These are phyloP conservation scores for Globisporangium perplexum DNA, from an alignment of 352 stramenopile genomes.

Conservation along the genomic window DNA sequence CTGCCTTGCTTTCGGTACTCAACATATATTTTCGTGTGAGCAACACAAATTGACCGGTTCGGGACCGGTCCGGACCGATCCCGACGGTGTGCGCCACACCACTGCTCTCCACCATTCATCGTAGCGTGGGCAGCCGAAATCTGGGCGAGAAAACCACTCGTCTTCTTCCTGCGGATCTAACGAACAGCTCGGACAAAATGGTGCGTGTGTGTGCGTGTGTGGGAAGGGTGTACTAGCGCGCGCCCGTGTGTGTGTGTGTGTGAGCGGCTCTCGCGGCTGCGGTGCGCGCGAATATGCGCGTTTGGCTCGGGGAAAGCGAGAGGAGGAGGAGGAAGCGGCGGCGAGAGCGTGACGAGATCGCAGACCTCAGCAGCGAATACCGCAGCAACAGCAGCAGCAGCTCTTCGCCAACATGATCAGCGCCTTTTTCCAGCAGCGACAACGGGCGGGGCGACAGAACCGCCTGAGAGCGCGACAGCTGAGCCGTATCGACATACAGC, in stretches of 20 bases:
- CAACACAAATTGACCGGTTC: too few species aligned
- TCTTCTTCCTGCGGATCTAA: constrained; percentile 87
- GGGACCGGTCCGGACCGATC: too few species aligned
- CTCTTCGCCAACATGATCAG: background rate
- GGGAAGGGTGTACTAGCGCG: too few species aligned
- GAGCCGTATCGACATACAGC: background rate
- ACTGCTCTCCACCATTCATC: background rate
- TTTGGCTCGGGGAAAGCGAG: too few species aligned
- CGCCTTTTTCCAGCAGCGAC: background rate
- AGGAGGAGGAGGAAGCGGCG: too few species aligned
- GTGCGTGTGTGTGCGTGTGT: constrained; percentile 26
- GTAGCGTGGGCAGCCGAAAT: constrained; percentile 1
- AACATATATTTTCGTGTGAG: too few species aligned
- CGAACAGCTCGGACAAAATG: constrained; percentile 72
- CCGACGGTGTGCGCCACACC: too few species aligned
- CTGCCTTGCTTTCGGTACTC: too few species aligned
- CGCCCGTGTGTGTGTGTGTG: constrained; percentile 1
- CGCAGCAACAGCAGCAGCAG: too few species aligned
- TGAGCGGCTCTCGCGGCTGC: background rate
- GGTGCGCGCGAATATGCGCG: background rate
- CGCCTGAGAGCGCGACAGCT: background rate
- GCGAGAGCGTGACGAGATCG: background rate
- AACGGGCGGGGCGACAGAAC: background rate
- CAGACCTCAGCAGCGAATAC: background rate
- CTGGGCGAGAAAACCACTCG: constrained; percentile 55